These are phyloP conservation scores for Kluyveromyces nonfermentans DNA, from an alignment of 805 yeast genomes.

Conservation along the genomic window DNA sequence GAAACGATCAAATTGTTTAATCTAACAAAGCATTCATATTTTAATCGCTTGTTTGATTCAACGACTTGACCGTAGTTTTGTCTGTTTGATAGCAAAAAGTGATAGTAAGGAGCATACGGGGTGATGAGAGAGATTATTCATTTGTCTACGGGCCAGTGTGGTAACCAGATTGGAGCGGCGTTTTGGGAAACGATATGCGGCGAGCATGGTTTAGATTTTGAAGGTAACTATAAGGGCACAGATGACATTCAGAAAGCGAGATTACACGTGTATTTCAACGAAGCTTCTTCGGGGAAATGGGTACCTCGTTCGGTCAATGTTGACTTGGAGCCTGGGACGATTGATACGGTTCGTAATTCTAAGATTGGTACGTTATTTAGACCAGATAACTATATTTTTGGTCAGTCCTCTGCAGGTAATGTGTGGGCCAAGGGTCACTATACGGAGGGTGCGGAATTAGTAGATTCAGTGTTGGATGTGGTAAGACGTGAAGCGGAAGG, in stretches of 20 bases:
- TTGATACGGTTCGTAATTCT: conserved; percentile 74
- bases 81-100: not conserved
- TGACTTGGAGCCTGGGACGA: conserved; percentile 91
- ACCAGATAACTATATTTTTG: conserved; percentile 85
- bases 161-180: conserved; percentile 96
- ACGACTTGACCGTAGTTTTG: too few relatives aligned
- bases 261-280: conserved; percentile 78
- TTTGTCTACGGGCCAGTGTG: conserved; percentile 96
- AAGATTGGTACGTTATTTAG: conserved; percentile 79
- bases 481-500: conserved; percentile 91
- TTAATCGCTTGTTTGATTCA: not conserved
- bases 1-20: not conserved
- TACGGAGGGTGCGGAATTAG: conserved; percentile 93
- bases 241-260: conserved; percentile 46
- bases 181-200: conserved; percentile 90
- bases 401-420: conserved; percentile 89
- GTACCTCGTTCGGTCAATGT: conserved; percentile 91
- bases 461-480: conserved; percentile 81
- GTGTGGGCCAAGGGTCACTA: conserved; percentile 97
- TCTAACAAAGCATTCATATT: not conserved
- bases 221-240: conserved; percentile 62
- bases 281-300: conserved; percentile 79
- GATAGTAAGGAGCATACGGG: not conserved
- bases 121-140: conserved; percentile 50
- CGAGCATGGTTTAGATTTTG: conserved; percentile 71